These are phyloP conservation scores for Saccharomyces hybrid DNA, from an alignment of 1,139 yeast species.

Conservation along the genomic window DNA sequence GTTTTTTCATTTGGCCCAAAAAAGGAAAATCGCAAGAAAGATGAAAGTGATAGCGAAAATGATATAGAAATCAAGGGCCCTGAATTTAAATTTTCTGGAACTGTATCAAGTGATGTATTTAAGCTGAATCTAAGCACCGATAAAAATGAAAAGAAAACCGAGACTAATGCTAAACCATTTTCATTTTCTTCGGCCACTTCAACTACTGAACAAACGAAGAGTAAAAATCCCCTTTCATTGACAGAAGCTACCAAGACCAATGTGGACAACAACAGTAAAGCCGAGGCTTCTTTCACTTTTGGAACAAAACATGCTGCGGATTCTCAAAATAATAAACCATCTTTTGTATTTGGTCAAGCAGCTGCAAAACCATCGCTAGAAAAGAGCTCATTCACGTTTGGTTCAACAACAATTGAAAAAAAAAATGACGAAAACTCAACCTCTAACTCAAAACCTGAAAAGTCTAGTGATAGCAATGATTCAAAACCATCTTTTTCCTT, in stretches of 20 bases:
- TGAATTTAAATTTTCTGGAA: slow-evolving; percentile 46
- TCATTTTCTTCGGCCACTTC: slow-evolving; percentile 9
- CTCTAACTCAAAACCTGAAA: slow-evolving; percentile 21
- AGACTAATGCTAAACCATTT: slow-evolving; percentile 8
- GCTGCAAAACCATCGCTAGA: neutral
- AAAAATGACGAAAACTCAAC: slow-evolving; percentile 3
- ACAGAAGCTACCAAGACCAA: slow-evolving; percentile 5
- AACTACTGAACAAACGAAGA: slow-evolving; percentile 8
- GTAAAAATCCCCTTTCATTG: slow-evolving; percentile 19
- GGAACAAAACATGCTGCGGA: slow-evolving; percentile 4
- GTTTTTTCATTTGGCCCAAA: slow-evolving; percentile 53
- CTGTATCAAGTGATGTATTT: slow-evolving; percentile 43
- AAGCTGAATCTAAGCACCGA: slow-evolving; percentile 32
- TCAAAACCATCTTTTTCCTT: slow-evolving; percentile 10
- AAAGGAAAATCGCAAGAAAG: slow-evolving; percentile 37
- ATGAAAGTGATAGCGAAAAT: slow-evolving; percentile 46
- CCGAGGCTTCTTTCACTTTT: slow-evolving; percentile 18
- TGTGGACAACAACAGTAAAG: slow-evolving; percentile 4
- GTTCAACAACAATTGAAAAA: slow-evolving; percentile 10
- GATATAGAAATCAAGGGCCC: slow-evolving; percentile 59
- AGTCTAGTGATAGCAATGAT: slow-evolving; percentile 22
- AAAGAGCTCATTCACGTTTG: slow-evolving; percentile 1
- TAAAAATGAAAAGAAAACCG: slow-evolving; percentile 10
- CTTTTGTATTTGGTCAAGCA: slow-evolving; percentile 12
- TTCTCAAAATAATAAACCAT: neutral